These are phyloP conservation scores for Boletus edulis DNA, from an alignment of 768 basidiomycete species.

Conservation along the genomic window DNA sequence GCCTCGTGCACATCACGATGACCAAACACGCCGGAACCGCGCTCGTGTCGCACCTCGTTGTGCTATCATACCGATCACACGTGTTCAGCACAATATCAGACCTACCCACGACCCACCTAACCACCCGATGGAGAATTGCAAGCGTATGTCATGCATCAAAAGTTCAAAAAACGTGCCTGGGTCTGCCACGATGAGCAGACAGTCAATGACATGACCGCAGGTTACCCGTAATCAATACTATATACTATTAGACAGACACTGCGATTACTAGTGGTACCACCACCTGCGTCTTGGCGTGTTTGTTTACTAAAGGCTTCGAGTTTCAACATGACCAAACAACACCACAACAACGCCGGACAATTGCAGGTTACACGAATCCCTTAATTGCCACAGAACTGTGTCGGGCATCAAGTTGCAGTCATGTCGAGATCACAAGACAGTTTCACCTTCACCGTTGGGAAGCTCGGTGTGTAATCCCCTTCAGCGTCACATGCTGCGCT, in stretches of 20 bases:
- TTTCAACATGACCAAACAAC: conserved; percentile 26
- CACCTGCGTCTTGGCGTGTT: not conserved
- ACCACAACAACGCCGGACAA: conserved; percentile 16
- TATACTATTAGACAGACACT: too few relatives aligned
- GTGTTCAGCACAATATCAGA: not conserved
- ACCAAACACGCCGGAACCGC: conserved; percentile 13
- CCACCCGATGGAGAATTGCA: too few relatives aligned
- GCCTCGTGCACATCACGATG: conserved; percentile 23
- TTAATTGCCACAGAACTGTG: not conserved
- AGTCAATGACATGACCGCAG: too few relatives aligned
- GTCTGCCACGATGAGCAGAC: too few relatives aligned
- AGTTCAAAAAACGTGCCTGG: too few relatives aligned
- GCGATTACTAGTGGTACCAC: too few relatives aligned
- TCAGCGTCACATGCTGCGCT: conserved; percentile 1
- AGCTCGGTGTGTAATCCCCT: conserved; percentile 70
- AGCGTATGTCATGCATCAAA: too few relatives aligned
- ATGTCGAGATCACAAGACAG: conserved; percentile 52
- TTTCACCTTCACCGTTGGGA: conserved; percentile 92
- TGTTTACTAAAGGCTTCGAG: conserved; percentile 21
- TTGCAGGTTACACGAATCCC: not conserved
- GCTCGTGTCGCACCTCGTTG: conserved; percentile 1
- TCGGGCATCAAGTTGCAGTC: conserved; percentile 6
- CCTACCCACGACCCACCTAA: not conserved
- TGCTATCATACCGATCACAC: not conserved
- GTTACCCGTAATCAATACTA: too few relatives aligned